Evolutionary conservation across 345 rosid genomes (phyloP).

Genomic region (Hypericum androsaemum): DNA sequence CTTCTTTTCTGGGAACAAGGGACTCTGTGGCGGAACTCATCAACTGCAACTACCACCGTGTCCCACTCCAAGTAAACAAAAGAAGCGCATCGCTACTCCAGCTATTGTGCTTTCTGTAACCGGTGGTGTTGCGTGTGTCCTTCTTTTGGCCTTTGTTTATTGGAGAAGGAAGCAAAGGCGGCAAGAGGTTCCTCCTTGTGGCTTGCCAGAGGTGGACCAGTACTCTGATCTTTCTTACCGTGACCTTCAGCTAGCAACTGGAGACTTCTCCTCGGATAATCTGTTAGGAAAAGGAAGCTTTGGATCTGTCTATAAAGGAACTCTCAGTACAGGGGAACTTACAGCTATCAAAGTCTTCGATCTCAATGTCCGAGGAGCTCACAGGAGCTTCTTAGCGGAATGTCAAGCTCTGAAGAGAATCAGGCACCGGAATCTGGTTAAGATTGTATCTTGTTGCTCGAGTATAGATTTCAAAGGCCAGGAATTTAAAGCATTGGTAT

Average conservation of each 20-base stretch:
- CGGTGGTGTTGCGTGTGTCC: background rate
- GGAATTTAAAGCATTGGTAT: slow-evolving; percentile 20
- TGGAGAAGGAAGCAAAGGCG: background rate
- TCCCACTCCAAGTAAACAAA: background rate
- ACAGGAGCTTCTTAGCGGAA: slow-evolving; percentile 19
- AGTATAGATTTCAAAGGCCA: slow-evolving; percentile 21
- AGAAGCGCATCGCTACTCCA: background rate
- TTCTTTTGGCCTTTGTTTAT: background rate
- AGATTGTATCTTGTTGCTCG: slow-evolving; percentile 12
- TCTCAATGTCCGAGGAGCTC: slow-evolving; percentile 20
- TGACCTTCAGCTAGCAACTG: slow-evolving; percentile 10
- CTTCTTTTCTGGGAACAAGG: slow-evolving; percentile 10
- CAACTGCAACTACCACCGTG: slow-evolving; percentile 6
- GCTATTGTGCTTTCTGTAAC: background rate
- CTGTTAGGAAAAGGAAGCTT: slow-evolving; percentile 23
- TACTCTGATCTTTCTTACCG: slow-evolving; percentile 9
- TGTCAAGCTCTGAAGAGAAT: slow-evolving; percentile 14
- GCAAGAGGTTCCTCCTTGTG: background rate
- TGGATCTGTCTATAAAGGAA: slow-evolving; percentile 21
- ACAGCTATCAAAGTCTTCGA: slow-evolving; percentile 19
- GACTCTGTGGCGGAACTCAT: slow-evolving; percentile 15
- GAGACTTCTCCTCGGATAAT: slow-evolving; percentile 12
- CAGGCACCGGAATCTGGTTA: slow-evolving; percentile 19
- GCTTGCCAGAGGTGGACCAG: background rate
- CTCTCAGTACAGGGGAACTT: background rate